Conservation (phyloP, 768 basidiomycete species). For the Terana coerulea region DNA sequence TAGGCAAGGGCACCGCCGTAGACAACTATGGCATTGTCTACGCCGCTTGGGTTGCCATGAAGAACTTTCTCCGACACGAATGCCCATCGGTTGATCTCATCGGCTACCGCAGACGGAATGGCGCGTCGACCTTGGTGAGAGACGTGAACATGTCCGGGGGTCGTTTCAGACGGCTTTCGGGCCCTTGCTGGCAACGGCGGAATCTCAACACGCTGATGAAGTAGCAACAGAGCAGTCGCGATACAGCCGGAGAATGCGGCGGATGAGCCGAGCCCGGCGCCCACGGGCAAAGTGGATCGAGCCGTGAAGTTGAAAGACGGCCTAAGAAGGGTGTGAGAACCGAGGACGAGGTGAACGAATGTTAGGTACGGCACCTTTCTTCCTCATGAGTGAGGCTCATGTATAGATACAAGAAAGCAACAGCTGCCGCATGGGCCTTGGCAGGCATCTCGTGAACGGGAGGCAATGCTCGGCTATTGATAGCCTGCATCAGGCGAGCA, state of each 20-base stretch:
- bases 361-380: slow-evolving; percentile 43
- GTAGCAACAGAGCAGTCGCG: slow-evolving; percentile 74
- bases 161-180: slow-evolving; percentile 23
- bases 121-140: slow-evolving; percentile 65
- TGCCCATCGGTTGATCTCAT: slow-evolving; percentile 88
- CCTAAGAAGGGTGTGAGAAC: slow-evolving; percentile 35
- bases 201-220: slow-evolving; percentile 62
- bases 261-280: slow-evolving; percentile 95
- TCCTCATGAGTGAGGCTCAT: slow-evolving; percentile 62
- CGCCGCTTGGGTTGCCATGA: slow-evolving; percentile 96
- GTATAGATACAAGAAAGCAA: slow-evolving; percentile 93
- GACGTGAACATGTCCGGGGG: slow-evolving; percentile 54
- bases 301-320: slow-evolving; percentile 76
- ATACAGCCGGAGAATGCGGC: slow-evolving; percentile 92
- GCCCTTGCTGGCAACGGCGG: slow-evolving; percentile 49
- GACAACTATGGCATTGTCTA: slow-evolving; percentile 93
- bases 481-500: slow-evolving; percentile 65
- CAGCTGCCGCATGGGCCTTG: slow-evolving; percentile 43
- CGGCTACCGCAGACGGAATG: slow-evolving; percentile 59
- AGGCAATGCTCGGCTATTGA: slow-evolving; percentile 46
- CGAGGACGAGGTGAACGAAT: slow-evolving; percentile 9
- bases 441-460: slow-evolving; percentile 26
- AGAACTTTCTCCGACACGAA: slow-evolving; percentile 94
- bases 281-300: slow-evolving; percentile 88
- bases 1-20: slow-evolving; percentile 93